Percentiles rank a stretch among this genome's conserved stretches.
phyloP scores from a whole-genome alignment of 2,329 filamentous ascomycete genomes.

The Corinectria fuckeliana region DNA sequence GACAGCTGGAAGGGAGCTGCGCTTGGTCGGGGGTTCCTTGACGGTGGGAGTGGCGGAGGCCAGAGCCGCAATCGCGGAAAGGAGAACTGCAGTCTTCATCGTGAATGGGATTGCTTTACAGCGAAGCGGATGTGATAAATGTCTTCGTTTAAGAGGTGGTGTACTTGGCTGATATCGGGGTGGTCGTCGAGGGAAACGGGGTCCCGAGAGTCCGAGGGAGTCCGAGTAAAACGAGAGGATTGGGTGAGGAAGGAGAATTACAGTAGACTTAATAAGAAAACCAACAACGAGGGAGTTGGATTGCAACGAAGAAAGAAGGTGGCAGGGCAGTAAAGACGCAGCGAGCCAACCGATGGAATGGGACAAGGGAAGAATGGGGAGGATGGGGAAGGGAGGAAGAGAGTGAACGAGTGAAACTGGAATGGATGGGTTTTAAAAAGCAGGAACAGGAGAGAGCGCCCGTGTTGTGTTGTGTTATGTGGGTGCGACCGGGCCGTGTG shows the following conservation, averaged over 20 bases:
- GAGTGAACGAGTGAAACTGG: conserved; percentile 28
- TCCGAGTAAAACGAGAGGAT: conserved; percentile 36
- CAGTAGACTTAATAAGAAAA: conserved; percentile 32
- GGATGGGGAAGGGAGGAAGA: conserved; percentile 29
- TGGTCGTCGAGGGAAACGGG: conserved; percentile 8
- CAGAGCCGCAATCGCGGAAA: conserved; percentile 56
- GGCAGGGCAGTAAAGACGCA: conserved; percentile 18
- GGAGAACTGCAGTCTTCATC: conserved; percentile 58
- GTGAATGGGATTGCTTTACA: conserved; percentile 31
- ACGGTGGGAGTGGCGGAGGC: conserved; percentile 55
- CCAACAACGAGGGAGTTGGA: conserved; percentile 49
- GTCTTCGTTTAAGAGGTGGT: conserved; percentile 10
- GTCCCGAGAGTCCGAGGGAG: conserved; percentile 7
- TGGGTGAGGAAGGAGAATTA: conserved; percentile 30
- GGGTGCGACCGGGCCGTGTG: background rate
- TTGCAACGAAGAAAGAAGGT: conserved; percentile 35
- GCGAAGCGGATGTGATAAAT: conserved; percentile 19
- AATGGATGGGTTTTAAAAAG: conserved; percentile 38
- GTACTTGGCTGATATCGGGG: conserved; percentile 16
- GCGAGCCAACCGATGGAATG: conserved; percentile 29
- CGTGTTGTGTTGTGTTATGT: background rate
- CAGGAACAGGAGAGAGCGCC: background rate
- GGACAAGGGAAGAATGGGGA: conserved; percentile 24
- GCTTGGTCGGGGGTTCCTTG: conserved; percentile 57
- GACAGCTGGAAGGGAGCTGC: conserved; percentile 56